These are phyloP conservation scores for Ceratocystiopsis brevicomis DNA, from an alignment of 2,329 filamentous ascomycete genomes.

Conservation along the genomic window DNA sequence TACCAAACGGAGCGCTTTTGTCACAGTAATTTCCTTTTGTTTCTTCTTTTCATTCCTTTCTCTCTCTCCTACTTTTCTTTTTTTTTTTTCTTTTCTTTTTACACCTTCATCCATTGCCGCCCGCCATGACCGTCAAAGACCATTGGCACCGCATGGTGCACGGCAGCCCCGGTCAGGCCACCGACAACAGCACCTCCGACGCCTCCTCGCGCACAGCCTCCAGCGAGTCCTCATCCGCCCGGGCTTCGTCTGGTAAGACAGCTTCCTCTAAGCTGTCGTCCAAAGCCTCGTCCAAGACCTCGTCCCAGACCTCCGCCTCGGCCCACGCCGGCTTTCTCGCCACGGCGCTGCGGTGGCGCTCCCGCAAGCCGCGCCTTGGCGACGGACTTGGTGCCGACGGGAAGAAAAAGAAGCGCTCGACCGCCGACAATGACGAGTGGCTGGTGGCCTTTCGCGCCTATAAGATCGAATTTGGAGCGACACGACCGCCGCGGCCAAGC, in stretches of 20 bases:
- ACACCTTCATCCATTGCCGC: neutral
- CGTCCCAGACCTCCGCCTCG: no score
- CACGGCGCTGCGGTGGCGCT: no score
- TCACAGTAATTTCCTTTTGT: no score
- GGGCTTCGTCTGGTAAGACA: no score
- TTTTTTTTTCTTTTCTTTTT: neutral
- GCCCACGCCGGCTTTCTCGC: no score
- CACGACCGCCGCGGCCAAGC: conserved; percentile 8
- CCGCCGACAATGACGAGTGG: conserved; percentile 1
- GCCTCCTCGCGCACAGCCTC: neutral
- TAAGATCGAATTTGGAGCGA: conserved; percentile 25
- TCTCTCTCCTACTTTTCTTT: no score
- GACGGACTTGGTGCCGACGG: neutral
- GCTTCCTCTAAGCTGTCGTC: no score
- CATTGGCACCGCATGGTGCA: conserved; percentile 8
- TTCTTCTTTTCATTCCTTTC: neutral
- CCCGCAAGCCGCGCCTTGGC: no score
- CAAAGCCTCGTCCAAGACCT: no score
- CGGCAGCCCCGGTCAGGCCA: conserved; percentile 4
- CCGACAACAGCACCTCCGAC: neutral
- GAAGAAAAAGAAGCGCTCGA: conserved; percentile 4
- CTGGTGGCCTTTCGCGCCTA: conserved; percentile 20
- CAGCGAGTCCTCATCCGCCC: neutral
- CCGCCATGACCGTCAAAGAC: conserved; percentile 9
- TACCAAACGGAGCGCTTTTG: no score